These are phyloP conservation scores for Saccharomycopsis olivae DNA, from an alignment of 805 yeast species.

Conservation along the genomic window DNA sequence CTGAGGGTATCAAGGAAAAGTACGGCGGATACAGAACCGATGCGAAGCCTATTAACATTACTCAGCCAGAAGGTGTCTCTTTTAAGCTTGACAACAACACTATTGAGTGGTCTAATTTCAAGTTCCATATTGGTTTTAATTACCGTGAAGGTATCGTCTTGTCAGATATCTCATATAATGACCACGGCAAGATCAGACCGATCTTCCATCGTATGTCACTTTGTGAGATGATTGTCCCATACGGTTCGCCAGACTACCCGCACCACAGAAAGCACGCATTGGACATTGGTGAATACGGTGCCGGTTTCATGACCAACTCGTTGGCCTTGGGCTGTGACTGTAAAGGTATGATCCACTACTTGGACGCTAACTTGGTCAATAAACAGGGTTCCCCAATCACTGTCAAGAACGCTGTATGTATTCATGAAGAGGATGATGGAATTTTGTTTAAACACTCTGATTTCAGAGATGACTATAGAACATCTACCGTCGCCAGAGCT, in stretches of 20 bases:
- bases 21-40: constrained; percentile 55
- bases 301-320: constrained; percentile 77
- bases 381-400: constrained; percentile 60
- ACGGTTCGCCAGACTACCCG: constrained; percentile 69
- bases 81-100: constrained; percentile 60
- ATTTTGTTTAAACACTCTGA: constrained; percentile 73
- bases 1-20: constrained; percentile 49
- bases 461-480: constrained; percentile 69
- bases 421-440: constrained; percentile 83
- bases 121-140: constrained; percentile 74
- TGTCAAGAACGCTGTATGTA: constrained; percentile 68
- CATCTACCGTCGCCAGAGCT: constrained; percentile 67
- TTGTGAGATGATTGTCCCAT: constrained; percentile 79
- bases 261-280: constrained; percentile 81
- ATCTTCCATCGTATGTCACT: constrained; percentile 70
- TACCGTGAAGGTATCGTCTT: constrained; percentile 79
- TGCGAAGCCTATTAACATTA: constrained; percentile 54
- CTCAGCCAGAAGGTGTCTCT: constrained; percentile 79
- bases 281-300: constrained; percentile 83
- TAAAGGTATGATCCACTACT: constrained; percentile 74
- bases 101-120: constrained; percentile 70
- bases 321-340: constrained; percentile 74
- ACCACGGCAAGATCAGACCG: constrained; percentile 64
- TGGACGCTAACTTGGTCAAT: constrained; percentile 69
- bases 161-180: constrained; percentile 63